phyloP scores from a whole-genome alignment of 805 yeast species.

The Barnettozyma pratensis region DNA sequence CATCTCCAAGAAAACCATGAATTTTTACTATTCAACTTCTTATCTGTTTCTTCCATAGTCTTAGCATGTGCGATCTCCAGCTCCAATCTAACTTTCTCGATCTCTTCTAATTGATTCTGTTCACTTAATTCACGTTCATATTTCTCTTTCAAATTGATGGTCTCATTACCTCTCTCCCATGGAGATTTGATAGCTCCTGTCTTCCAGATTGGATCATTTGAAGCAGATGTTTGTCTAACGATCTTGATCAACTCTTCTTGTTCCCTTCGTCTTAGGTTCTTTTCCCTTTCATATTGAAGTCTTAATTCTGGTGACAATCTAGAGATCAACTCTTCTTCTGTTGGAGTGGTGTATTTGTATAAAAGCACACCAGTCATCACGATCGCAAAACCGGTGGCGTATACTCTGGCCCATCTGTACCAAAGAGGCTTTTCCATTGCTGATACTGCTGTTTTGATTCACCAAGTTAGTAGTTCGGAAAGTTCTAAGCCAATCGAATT shows the following conservation, averaged over 20 bases:
- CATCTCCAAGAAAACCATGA: conserved; percentile 30
- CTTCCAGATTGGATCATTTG: conserved; percentile 79
- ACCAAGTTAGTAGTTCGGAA: background rate
- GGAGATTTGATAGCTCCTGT: conserved; percentile 69
- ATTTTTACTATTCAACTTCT: conserved; percentile 23
- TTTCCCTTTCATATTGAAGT: conserved; percentile 65
- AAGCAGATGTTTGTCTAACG: conserved; percentile 55
- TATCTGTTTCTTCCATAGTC: conserved; percentile 27
- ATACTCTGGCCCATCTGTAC: conserved; percentile 56
- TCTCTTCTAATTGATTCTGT: conserved; percentile 35
- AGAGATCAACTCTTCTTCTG: conserved; percentile 74
- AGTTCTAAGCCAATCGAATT: conserved; percentile 3
- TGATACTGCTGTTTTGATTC: background rate
- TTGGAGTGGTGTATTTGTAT: conserved; percentile 73
- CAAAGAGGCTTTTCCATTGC: conserved; percentile 38
- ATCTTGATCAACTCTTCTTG: conserved; percentile 67
- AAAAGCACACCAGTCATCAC: conserved; percentile 68
- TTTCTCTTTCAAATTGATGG: conserved; percentile 36
- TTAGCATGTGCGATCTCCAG: conserved; percentile 29
- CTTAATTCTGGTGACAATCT: conserved; percentile 78
- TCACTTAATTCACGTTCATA: conserved; percentile 45
- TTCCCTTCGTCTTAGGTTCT: conserved; percentile 56
- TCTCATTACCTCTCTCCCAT: conserved; percentile 42
- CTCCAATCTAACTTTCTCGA: conserved; percentile 36
- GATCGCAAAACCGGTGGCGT: conserved; percentile 58